Evolutionary conservation across 2,329 filamentous ascomycete genomes (phyloP).

Genomic region (Diplodia seriata): DNA sequence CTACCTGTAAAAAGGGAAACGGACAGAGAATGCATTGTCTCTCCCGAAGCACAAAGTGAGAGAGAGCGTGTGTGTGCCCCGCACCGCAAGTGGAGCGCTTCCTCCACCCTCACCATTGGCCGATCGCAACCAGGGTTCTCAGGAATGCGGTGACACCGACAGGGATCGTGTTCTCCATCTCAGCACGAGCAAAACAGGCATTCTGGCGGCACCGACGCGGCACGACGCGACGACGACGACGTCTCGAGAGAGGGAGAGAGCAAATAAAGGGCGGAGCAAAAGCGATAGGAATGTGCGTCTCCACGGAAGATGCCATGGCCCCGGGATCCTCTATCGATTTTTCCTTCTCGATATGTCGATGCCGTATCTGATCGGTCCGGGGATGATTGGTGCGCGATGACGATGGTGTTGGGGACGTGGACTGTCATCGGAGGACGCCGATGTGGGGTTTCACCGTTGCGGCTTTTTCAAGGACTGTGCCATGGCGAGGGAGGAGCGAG

Average conservation of each 20-base stretch:
- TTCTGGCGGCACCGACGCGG: neutral
- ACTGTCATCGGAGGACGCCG: neutral
- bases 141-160: neutral
- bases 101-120: neutral
- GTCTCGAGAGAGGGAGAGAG: too few species aligned
- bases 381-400: neutral
- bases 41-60: neutral
- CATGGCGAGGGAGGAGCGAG: neutral
- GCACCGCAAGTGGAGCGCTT: neutral
- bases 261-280: neutral
- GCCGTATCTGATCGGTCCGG: neutral
- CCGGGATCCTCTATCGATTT: neutral
- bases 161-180: neutral
- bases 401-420: neutral
- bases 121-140: neutral
- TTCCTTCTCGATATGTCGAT: neutral
- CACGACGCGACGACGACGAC: neutral
- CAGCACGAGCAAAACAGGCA: neutral
- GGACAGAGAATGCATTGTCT: neutral
- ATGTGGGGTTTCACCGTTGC: neutral
- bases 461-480: neutral
- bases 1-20: neutral
- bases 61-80: too few species aligned
- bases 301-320: neutral
- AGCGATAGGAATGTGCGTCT: neutral